Evolutionary conservation across 768 basidiomycete species (phyloP), one percentile per base, ranked within the genome.

Genomic region (Mycena amicta): DNA sequence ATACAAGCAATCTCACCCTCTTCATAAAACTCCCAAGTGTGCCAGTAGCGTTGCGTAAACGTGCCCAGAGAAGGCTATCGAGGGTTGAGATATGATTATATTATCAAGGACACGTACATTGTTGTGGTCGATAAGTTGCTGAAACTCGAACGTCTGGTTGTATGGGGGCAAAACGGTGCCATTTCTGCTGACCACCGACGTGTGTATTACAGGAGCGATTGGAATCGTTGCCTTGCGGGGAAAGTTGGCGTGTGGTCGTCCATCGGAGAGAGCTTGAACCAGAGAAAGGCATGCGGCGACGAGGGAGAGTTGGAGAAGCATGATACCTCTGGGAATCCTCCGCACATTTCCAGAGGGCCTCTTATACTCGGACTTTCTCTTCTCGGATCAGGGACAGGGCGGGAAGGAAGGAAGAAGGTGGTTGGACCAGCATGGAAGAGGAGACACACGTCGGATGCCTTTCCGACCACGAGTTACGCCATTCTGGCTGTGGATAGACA

Each of bases 21-120:
- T 68, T 86, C 75, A 62, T 90, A 90, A 64, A 77, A 88, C 68
- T 90, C 85, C 70, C 77, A 87, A 28, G 83, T 83, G 58, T 83
- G 77, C 87, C 87, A 90, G 71, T 80, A 90, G 31, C 89, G 81
- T 71, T 90, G 89, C 67, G 84, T 76, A 72, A 92, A 92, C n/a
- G 88, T 90, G 20, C 89, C 89, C 22, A 83, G 72, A 26, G 77
- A 73, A n/a, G 86, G 83, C 60, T 83, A 68, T 27, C 64, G 74
- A 66, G 79, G 80, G 13, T 64, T 82, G 77, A 59, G 30, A 47
- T 22, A 6, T 2, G 28, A 23, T 28, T 13, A 22, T 12, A 33
- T 37, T 8, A 37, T 8, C 18, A 39, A 39, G 2, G 28, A 18
- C 23, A 54, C 41, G 5, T 29, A 62, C 61, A 27, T 77, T 75